A percentile compares a stretch with the other conserved stretches of the same genome.
These are phyloP conservation scores for Talaromyces sp. DNA, from an alignment of 2,329 filamentous ascomycete genomes.

Conservation along the genomic window DNA sequence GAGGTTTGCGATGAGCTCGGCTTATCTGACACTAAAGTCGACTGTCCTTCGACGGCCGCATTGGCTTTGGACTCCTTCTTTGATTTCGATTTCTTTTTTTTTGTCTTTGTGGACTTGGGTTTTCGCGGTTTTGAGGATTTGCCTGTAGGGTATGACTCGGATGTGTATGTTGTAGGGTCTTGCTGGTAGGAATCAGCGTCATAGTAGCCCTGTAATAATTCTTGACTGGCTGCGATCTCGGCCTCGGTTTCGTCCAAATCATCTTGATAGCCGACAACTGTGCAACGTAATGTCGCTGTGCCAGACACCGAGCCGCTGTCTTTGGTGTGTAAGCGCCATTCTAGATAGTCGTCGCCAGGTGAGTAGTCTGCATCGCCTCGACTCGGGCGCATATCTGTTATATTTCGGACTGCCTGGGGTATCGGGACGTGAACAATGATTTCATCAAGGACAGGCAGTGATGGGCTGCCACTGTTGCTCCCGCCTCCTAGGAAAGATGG, in stretches of 20 bases:
- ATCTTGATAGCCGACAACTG: constrained; percentile 66
- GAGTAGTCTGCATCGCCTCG: constrained; percentile 82
- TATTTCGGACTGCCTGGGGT: constrained; percentile 73
- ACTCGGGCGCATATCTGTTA: constrained; percentile 77
- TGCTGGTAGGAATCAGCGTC: constrained; percentile 37
- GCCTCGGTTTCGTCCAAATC: constrained; percentile 47
- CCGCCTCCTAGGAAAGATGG: constrained; percentile 50
- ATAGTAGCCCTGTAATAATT: constrained; percentile 48
- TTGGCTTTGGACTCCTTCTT: constrained; percentile 27
- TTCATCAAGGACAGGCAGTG: constrained; percentile 68
- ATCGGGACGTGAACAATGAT: constrained; percentile 76
- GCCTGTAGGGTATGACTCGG: constrained; percentile 21
- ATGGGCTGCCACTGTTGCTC: constrained; percentile 57
- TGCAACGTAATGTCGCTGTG: constrained; percentile 74
- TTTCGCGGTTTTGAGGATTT: constrained; percentile 30
- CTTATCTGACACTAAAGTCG: constrained; percentile 23
- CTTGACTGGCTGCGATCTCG: constrained; percentile 36
- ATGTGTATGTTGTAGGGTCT: constrained; percentile 25
- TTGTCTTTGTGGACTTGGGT: constrained; percentile 33
- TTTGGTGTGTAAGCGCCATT: constrained; percentile 80
- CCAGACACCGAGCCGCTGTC: constrained; percentile 67
- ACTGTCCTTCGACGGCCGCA: constrained; percentile 14
- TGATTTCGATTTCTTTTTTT: constrained; percentile 27
- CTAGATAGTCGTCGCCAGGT: constrained; percentile 67
- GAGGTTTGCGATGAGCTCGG: constrained; percentile 21